These are phyloP conservation scores for Dalbergia cultrata DNA, from an alignment of 306 rosid species.

Conservation along the genomic window DNA sequence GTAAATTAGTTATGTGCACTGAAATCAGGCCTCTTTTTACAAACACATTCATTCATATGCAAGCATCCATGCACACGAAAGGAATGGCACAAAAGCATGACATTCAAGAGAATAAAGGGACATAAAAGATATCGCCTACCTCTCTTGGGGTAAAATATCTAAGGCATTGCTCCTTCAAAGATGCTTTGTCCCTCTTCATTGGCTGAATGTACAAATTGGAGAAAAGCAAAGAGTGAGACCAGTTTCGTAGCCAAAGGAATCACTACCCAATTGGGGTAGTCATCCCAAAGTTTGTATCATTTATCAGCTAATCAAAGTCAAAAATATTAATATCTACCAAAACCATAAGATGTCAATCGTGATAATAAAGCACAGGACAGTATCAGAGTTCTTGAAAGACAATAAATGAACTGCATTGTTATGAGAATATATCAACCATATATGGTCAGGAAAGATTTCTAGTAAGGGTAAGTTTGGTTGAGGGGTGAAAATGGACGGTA, in stretches of 20 bases:
- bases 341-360: neutral
- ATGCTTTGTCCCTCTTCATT: conserved; percentile 70
- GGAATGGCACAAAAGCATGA: conserved; percentile 14
- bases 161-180: conserved; percentile 78
- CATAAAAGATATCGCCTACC: conserved; percentile 57
- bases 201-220: conserved; percentile 61
- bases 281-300: conserved; percentile 23
- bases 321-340: conserved; percentile 15
- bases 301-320: conserved; percentile 30
- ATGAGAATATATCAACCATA: conserved; percentile 12
- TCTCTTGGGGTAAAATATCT: conserved; percentile 91
- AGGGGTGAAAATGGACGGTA: no score
- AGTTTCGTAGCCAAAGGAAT: neutral
- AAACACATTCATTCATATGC: conserved; percentile 1
- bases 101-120: conserved; percentile 31
- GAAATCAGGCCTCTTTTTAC: conserved; percentile 28
- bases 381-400: conserved; percentile 11
- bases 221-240: conserved; percentile 21
- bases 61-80: conserved; percentile 14
- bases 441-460: conserved; percentile 4
- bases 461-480: no score
- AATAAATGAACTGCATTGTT: conserved; percentile 17
- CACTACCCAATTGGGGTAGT: neutral
- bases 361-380: conserved; percentile 22
- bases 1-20: conserved; percentile 40